phyloP scores from a whole-genome alignment of 495 filamentous ascomycete species.

The Neurospora sublineolata region DNA sequence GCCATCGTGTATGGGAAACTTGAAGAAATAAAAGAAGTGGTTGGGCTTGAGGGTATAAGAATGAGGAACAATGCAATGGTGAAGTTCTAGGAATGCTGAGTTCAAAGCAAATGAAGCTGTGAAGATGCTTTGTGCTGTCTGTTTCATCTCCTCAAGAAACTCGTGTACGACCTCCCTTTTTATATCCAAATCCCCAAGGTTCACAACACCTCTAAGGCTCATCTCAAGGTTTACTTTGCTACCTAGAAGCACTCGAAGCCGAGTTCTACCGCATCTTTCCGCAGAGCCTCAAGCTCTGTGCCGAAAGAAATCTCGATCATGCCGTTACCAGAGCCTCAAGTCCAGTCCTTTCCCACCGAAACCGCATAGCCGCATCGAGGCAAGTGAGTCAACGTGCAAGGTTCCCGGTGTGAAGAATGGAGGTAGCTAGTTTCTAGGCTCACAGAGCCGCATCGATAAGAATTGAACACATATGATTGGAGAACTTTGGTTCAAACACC shows the following conservation, averaged over 20 bases:
- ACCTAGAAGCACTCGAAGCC: neutral
- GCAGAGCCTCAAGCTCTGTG: neutral
- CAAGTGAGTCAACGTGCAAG: neutral
- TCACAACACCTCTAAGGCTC: neutral
- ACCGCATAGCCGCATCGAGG: neutral
- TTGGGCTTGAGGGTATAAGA: neutral
- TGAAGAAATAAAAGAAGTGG: neutral
- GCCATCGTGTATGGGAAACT: neutral
- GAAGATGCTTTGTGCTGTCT: neutral
- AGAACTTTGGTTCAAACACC: neutral
- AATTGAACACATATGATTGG: neutral
- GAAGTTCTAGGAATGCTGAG: neutral
- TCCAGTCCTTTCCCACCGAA: neutral
- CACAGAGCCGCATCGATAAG: neutral
- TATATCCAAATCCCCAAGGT: neutral
- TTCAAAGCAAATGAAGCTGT: neutral
- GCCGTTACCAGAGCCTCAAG: neutral
- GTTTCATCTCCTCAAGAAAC: neutral
- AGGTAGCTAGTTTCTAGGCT: neutral
- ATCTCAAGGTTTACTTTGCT: neutral
- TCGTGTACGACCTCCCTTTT: neutral
- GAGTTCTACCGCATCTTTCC: neutral
- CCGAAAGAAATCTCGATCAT: neutral
- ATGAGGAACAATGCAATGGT: neutral
- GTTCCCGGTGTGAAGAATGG: neutral